A percentile compares a stretch with the other conserved stretches of the same genome.
Conservation (phyloP, 2,329 filamentous ascomycete genomes). For the Curvularia sp. region DNA sequence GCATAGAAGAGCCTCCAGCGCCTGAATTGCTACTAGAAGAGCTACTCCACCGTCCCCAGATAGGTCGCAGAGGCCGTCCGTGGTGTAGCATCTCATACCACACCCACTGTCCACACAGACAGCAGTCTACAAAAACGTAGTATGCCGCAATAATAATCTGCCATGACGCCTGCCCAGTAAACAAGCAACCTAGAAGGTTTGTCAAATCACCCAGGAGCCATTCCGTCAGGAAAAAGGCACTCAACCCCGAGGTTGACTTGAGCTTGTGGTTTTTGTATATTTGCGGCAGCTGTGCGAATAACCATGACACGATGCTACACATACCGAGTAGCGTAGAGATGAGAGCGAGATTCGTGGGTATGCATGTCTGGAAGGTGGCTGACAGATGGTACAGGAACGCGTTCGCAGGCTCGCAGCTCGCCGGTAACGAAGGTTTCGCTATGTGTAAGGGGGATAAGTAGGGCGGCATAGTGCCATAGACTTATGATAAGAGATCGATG, state of each 20-base stretch:
- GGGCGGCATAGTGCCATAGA: conserved; percentile 46
- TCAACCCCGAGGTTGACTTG: conserved; percentile 69
- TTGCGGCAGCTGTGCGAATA: conserved; percentile 73
- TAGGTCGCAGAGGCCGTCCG: conserved; percentile 54
- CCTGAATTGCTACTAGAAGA: conserved; percentile 27
- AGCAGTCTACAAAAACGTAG: conserved; percentile 70
- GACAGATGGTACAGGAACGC: conserved; percentile 65
- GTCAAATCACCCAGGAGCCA: conserved; percentile 71
- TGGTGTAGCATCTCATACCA: conserved; percentile 69
- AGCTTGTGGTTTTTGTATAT: conserved; percentile 72
- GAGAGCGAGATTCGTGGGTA: conserved; percentile 69
- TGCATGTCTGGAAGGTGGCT: conserved; percentile 66
- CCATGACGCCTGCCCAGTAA: conserved; percentile 70
- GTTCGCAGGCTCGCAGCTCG: conserved; percentile 67
- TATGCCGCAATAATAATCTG: conserved; percentile 71
- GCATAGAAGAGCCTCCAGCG: conserved; percentile 36
- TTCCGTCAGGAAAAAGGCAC: conserved; percentile 69
- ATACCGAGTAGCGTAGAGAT: conserved; percentile 67
- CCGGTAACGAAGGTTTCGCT: conserved; percentile 57
- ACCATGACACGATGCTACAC: conserved; percentile 70
- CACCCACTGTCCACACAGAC: conserved; percentile 68
- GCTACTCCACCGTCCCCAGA: conserved; percentile 39
- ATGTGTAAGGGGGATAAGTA: conserved; percentile 44
- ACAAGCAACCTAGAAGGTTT: conserved; percentile 68
- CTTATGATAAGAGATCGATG: conserved; percentile 21